These are phyloP conservation scores for Thraustochytrium sp. DNA, from an alignment of 352 stramenopile genomes.

Conservation along the genomic window DNA sequence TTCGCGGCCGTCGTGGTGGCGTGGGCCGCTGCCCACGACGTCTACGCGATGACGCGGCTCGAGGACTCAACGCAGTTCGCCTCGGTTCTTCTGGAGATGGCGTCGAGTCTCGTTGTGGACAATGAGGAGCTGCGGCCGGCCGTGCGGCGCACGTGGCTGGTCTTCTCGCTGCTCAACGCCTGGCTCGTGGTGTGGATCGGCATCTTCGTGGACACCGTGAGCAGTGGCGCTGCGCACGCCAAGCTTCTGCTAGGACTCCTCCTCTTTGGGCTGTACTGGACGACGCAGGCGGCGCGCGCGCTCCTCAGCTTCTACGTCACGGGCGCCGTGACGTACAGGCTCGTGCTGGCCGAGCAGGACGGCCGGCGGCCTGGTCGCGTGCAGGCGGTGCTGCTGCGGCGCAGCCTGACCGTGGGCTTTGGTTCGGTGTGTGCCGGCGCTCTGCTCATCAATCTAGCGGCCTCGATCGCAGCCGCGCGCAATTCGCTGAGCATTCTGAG, in stretches of 20 bases:
- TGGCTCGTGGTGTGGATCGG: slow-evolving; percentile 13
- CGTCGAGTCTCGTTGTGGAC: not conserved
- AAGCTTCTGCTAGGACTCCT: not conserved
- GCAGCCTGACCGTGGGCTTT: slow-evolving; percentile 10
- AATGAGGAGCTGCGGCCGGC: not conserved
- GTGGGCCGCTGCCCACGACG: not conserved
- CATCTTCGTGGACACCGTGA: slow-evolving; percentile 22
- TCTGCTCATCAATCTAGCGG: not conserved
- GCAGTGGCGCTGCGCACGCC: not conserved
- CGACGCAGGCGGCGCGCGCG: not conserved
- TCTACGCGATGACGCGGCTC: not conserved
- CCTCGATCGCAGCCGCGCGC: not conserved
- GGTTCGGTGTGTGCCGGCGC: slow-evolving; percentile 12
- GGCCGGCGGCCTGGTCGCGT: not conserved
- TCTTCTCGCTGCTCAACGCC: not conserved
- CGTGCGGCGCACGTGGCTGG: not conserved
- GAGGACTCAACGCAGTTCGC: slow-evolving; percentile 15
- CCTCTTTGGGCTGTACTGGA: slow-evolving; percentile 20
- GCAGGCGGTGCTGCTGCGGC: not conserved
- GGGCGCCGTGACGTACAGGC: not conserved
- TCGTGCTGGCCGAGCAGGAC: not conserved
- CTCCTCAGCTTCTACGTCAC: slow-evolving; percentile 33
- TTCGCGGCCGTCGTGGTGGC: not conserved
- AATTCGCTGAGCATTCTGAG: not conserved
- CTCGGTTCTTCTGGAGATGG: slow-evolving; percentile 27